Conservation (phyloP, 495 filamentous ascomycete species). For the Endocarpon pusillum region DNA sequence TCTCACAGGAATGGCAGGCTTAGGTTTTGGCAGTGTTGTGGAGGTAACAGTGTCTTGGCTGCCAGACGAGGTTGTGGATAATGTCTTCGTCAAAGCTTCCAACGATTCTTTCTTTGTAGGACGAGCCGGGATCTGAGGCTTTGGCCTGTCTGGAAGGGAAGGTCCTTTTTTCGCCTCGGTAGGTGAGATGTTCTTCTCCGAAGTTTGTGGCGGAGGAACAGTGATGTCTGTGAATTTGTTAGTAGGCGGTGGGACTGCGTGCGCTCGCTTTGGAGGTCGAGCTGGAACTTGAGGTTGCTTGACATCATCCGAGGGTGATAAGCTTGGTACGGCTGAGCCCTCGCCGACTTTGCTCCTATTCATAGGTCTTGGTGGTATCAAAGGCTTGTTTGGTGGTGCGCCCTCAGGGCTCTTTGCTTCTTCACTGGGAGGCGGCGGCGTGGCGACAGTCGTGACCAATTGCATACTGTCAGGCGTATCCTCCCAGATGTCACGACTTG, state of each 20-base stretch:
- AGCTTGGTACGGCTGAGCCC: neutral
- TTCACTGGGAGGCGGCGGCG: slow-evolving; percentile 37
- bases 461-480: slow-evolving; percentile 73
- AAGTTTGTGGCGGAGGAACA: slow-evolving; percentile 10
- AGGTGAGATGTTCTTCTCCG: slow-evolving; percentile 19
- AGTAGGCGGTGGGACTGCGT: slow-evolving; percentile 21
- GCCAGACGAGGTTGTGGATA: slow-evolving; percentile 17
- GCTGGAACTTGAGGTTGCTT: slow-evolving; percentile 8
- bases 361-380: slow-evolving; percentile 26
- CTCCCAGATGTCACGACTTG: slow-evolving; percentile 93
- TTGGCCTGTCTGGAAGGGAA: slow-evolving; percentile 50
- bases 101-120: slow-evolving; percentile 38
- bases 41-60: slow-evolving; percentile 17
- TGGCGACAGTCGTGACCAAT: slow-evolving; percentile 61
- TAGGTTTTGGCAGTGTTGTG: slow-evolving; percentile 36
- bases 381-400: slow-evolving; percentile 19
- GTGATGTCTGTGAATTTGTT: slow-evolving; percentile 12
- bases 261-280: slow-evolving; percentile 16
- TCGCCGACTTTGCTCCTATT: slow-evolving; percentile 5
- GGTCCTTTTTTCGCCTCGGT: slow-evolving; percentile 34
- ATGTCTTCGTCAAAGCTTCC: slow-evolving; percentile 17
- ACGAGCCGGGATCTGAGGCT: slow-evolving; percentile 61
- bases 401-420: slow-evolving; percentile 20
- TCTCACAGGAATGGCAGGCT: slow-evolving; percentile 66
- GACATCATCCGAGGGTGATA: no score